Conservation (phyloP, 345 rosid genomes). For the Pistacia vera region DNA sequence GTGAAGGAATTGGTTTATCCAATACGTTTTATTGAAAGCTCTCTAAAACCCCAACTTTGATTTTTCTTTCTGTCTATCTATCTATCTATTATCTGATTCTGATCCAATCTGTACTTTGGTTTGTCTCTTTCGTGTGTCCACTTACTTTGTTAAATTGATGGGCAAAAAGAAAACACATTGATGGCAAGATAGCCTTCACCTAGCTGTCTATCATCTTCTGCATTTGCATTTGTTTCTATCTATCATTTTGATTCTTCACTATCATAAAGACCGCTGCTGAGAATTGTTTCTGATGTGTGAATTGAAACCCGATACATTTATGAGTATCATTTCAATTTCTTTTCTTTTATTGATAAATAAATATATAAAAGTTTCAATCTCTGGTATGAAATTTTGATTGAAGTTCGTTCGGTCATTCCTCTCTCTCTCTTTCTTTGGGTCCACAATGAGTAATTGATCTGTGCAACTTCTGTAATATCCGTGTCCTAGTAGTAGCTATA, state of each 20-base stretch:
- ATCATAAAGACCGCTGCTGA: background rate
- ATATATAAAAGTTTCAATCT: background rate
- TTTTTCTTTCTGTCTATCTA: constrained; percentile 4
- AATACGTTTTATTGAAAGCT: no score
- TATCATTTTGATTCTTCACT: background rate
- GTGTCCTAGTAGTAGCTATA: background rate
- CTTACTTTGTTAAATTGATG: no score
- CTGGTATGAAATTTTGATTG: background rate
- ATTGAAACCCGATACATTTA: no score
- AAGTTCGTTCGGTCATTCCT: no score
- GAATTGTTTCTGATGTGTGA: no score
- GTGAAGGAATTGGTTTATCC: no score
- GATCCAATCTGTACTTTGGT: constrained; percentile 12
- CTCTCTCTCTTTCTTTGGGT: background rate
- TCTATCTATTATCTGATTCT: constrained; percentile 2
- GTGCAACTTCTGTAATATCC: background rate
- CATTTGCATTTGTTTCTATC: background rate
- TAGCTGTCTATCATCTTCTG: background rate
- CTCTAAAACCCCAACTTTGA: no score
- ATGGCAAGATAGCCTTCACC: background rate
- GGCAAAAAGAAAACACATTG: no score
- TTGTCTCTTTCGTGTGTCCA: no score
- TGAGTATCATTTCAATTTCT: no score
- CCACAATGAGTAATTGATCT: background rate
- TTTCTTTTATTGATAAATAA: no score